Conservation (phyloP, 1,284 basidiomycete species). For the Sphagnurus paluster region DNA sequence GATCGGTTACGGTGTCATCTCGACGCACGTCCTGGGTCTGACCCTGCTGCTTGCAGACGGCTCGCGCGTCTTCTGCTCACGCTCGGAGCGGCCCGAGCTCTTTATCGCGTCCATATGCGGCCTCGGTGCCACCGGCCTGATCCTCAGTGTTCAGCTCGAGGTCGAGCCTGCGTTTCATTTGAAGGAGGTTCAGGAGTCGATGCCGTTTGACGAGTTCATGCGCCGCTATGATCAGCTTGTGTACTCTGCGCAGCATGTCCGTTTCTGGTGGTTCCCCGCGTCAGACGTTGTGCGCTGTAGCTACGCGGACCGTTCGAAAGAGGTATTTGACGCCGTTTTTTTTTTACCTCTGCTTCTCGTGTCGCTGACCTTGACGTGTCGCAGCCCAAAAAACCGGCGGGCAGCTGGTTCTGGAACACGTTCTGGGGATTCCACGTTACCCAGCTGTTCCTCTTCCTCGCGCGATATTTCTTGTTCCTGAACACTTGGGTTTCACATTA, state of each 20-base stretch:
- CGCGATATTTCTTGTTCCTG: constrained; percentile 53
- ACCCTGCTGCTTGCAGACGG: constrained; percentile 77
- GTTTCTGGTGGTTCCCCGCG: constrained; percentile 96
- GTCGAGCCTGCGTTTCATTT: constrained; percentile 86
- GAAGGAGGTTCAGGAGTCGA: constrained; percentile 72
- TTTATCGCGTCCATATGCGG: constrained; percentile 95
- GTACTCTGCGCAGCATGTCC: constrained; percentile 77
- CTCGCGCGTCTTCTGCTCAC: constrained; percentile 67
- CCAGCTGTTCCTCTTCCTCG: constrained; percentile 78
- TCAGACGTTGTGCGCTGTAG: constrained; percentile 75
- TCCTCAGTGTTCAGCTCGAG: constrained; percentile 77
- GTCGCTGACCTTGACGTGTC: constrained; percentile 12
- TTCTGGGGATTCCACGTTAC: constrained; percentile 76
- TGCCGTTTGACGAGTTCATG: constrained; percentile 67
- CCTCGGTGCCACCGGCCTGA: constrained; percentile 90
- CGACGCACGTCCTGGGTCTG: constrained; percentile 78
- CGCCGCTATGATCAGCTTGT: constrained; percentile 58
- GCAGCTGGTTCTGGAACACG: constrained; percentile 69
- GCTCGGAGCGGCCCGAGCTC: constrained; percentile 66
- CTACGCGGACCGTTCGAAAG: constrained; percentile 72
- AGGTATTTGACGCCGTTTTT: constrained; percentile 46
- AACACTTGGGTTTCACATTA: constrained; percentile 58
- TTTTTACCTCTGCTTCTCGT: constrained; percentile 10
- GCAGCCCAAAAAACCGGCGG: constrained; percentile 43
- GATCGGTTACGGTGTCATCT: constrained; percentile 79